Base-by-base conservation (phyloP, 345 rosid species). In the Mercurialis annua region DNA sequence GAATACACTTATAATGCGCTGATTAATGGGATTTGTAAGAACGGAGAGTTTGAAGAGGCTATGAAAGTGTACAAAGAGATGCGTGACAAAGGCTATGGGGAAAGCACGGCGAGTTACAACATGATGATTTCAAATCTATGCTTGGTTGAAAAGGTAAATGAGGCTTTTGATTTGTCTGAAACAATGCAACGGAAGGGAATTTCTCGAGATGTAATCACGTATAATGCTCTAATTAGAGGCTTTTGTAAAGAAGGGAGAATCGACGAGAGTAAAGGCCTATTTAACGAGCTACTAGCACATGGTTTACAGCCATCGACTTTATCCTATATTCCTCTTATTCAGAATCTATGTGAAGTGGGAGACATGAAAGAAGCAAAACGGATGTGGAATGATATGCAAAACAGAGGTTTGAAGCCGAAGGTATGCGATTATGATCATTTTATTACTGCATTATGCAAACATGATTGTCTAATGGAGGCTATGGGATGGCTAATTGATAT, bases 151-250 rank as follows among this genome's bases (percentile, higher is more conserved):
- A 76, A 36, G 71, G 51, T 67, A 14, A 75, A 77, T 8, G 79
- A 82, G 79, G 97, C 90, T 29, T 47, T 73, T 46, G 64, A 47
- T 57, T 51, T 88, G 71, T 86, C 84, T 66, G 62, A 83, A 68
- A 80, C 72, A 59, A 86, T 86, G 97, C 54, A 77, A 47, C 76
- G 42, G 29, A 88, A 59, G 67, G 92, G 96, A 49, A 69, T 85
- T 56, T 68, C 14, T 68, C 76, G 71, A 6, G 80, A 86, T 33
- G 56, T 71, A 16, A 30, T 81, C 71, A 83, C 90, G 0, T 88
- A 78, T 63, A 78, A 83, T 61, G 65, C 64, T 55, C 69, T 90
- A 73, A 74, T 88, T 60, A 51, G 30, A 56, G 84, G 86, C 10
- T 84, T 80, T 73, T 82, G 86, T 76, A 76, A 63, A 67, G 64